Percentiles rank a stretch among this genome's conserved stretches.
Conservation (phyloP, 1,284 basidiomycete species). For the Kwoniella shivajii region DNA sequence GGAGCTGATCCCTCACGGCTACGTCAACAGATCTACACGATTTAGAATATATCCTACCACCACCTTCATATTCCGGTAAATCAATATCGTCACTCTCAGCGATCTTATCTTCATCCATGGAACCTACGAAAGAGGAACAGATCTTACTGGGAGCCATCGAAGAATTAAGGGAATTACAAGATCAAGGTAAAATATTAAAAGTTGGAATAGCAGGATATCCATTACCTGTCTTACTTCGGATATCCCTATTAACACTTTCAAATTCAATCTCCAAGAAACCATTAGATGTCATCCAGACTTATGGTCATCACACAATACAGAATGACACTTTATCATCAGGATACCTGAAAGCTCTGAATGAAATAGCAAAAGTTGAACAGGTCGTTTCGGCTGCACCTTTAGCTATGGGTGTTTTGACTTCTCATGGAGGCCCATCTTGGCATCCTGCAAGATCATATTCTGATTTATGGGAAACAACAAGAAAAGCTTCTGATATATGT, state of each 20-base stretch:
- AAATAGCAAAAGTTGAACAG: slow-evolving; percentile 66
- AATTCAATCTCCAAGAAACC: slow-evolving; percentile 61
- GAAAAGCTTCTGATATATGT: slow-evolving; percentile 33
- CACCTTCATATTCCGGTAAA: slow-evolving; percentile 48
- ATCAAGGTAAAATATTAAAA: slow-evolving; percentile 72
- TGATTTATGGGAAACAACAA: slow-evolving; percentile 23
- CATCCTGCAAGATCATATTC: slow-evolving; percentile 66
- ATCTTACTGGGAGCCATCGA: slow-evolving; percentile 72
- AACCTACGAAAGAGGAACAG: slow-evolving; percentile 73
- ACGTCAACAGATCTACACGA: slow-evolving; percentile 78
- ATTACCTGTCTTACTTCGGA: slow-evolving; percentile 81
- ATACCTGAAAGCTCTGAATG: slow-evolving; percentile 65
- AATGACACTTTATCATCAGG: slow-evolving; percentile 65
- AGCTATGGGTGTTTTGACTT: slow-evolving; percentile 85
- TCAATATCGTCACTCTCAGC: slow-evolving; percentile 40
- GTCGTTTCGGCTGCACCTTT: slow-evolving; percentile 86
- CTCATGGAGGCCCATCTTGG: slow-evolving; percentile 69
- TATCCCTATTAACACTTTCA: slow-evolving; percentile 77
- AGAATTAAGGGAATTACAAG: slow-evolving; percentile 73
- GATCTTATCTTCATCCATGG: slow-evolving; percentile 16
- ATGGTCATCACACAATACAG: slow-evolving; percentile 84
- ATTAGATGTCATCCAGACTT: slow-evolving; percentile 78
- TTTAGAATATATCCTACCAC: slow-evolving; percentile 75
- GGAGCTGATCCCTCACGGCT: no score
- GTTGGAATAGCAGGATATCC: slow-evolving; percentile 89